phyloP scores from a whole-genome alignment of 345 rosid species.

The Microthlaspi erraticum region DNA sequence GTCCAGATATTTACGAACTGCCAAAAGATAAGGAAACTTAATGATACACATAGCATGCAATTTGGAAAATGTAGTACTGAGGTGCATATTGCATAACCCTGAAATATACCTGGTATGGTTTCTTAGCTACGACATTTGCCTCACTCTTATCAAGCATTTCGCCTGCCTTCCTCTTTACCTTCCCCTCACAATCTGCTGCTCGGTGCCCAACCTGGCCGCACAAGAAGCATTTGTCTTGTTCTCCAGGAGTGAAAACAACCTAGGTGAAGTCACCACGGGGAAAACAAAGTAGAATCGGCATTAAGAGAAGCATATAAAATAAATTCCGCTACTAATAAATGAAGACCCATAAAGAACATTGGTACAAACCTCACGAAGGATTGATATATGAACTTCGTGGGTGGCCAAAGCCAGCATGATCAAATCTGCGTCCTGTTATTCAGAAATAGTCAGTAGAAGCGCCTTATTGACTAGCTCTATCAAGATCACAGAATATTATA shows the following conservation, averaged over 20 bases:
- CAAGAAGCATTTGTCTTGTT: slow-evolving; percentile 82
- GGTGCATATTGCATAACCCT: background rate
- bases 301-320: slow-evolving; percentile 1
- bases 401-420: slow-evolving; percentile 98
- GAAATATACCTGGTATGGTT: slow-evolving; percentile 82
- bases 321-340: background rate
- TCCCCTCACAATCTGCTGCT: slow-evolving; percentile 86
- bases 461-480: slow-evolving; percentile 2
- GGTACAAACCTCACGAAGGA: slow-evolving; percentile 87
- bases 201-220: slow-evolving; percentile 92
- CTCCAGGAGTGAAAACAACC: slow-evolving; percentile 81
- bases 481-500: slow-evolving; percentile 18
- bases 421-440: slow-evolving; percentile 88
- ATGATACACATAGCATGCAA: slow-evolving; percentile 29
- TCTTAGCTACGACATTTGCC: slow-evolving; percentile 51
- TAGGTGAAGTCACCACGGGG: slow-evolving; percentile 36
- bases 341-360: slow-evolving; percentile 25
- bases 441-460: slow-evolving; percentile 4
- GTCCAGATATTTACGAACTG: slow-evolving; percentile 97
- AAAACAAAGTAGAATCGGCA: slow-evolving; percentile 24
- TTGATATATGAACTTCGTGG: slow-evolving; percentile 91
- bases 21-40: slow-evolving; percentile 20
- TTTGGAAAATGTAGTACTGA: slow-evolving; percentile 3
- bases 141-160: slow-evolving; percentile 76
- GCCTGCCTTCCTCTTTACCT: slow-evolving; percentile 75